Conservation (phyloP, 2,329 filamentous ascomycete species). For the Teratosphaeriaceae sp. region DNA sequence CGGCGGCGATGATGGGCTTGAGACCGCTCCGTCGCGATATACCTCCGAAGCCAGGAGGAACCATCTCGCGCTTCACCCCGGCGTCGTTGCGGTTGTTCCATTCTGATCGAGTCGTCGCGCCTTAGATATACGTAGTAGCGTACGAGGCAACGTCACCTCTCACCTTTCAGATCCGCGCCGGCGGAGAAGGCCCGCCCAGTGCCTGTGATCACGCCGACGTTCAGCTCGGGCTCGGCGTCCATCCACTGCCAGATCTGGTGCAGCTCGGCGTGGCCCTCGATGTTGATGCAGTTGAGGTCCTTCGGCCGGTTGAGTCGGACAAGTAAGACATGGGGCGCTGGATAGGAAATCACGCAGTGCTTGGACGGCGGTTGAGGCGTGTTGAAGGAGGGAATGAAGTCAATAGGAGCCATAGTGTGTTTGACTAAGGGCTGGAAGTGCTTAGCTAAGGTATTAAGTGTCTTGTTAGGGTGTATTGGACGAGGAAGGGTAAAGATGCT, state of each 20-base stretch:
- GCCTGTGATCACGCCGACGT: conserved; percentile 40
- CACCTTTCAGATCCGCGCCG: conserved; percentile 43
- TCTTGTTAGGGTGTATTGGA: too few relatives aligned
- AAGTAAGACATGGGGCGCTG: conserved; percentile 40
- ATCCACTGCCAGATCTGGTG: conserved; percentile 46
- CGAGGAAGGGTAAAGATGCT: too few relatives aligned
- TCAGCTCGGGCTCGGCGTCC: conserved; percentile 31
- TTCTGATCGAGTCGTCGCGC: too few relatives aligned
- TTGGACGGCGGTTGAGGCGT: background rate
- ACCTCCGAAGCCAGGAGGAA: conserved; percentile 43
- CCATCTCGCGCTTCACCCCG: conserved; percentile 12
- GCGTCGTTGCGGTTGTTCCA: conserved; percentile 21
- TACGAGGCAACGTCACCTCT: too few relatives aligned
- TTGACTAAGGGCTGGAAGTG: too few relatives aligned
- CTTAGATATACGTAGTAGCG: too few relatives aligned
- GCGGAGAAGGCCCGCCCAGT: conserved; percentile 48
- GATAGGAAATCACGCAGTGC: conserved; percentile 33
- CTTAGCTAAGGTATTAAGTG: too few relatives aligned
- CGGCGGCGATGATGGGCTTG: conserved; percentile 53
- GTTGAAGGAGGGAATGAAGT: conserved; percentile 1
- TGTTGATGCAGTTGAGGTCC: conserved; percentile 15
- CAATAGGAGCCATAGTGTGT: background rate
- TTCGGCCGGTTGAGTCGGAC: conserved; percentile 23
- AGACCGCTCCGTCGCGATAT: conserved; percentile 49
- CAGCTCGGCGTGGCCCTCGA: conserved; percentile 40